These are phyloP conservation scores for Sedum album DNA, from an alignment of 164 flowering plant genomes.

Conservation along the genomic window DNA sequence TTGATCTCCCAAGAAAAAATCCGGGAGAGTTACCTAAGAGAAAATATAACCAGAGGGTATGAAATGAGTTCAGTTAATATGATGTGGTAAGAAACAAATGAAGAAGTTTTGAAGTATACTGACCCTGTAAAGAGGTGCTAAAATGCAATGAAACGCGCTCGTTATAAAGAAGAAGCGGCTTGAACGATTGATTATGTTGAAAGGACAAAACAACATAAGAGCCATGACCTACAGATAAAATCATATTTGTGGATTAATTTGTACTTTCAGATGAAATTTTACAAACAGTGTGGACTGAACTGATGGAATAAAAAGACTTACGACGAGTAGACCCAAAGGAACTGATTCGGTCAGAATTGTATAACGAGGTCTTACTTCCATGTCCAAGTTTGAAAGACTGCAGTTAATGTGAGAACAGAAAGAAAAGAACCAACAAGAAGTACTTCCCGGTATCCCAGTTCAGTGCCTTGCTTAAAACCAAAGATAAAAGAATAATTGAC, in stretches of 20 bases:
- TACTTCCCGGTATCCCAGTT: constrained; percentile 49
- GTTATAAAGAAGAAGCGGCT: constrained; percentile 52
- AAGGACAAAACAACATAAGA: constrained; percentile 36
- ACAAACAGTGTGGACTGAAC: background rate
- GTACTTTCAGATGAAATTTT: background rate
- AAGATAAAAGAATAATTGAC: constrained; percentile 66
- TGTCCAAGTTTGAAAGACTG: constrained; percentile 49
- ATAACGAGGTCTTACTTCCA: constrained; percentile 39
- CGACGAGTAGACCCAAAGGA: constrained; percentile 33
- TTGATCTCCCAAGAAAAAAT: constrained; percentile 64
- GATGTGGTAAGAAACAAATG: background rate
- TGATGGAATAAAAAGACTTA: constrained; percentile 1
- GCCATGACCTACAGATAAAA: constrained; percentile 30
- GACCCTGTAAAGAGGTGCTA: constrained; percentile 73
- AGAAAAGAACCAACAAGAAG: constrained; percentile 33
- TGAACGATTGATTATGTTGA: constrained; percentile 58
- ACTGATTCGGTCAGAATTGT: constrained; percentile 34
- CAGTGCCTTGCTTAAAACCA: constrained; percentile 62
- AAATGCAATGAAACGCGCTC: constrained; percentile 34
- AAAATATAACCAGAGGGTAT: background rate
- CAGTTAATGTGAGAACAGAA: constrained; percentile 32
- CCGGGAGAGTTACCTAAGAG: constrained; percentile 29
- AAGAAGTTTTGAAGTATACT: background rate
- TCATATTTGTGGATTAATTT: background rate
- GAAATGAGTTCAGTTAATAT: background rate